These are phyloP conservation scores for Actinomortierella wolfii DNA, from an alignment of 371 early-diverging fungal species.

Conservation along the genomic window DNA sequence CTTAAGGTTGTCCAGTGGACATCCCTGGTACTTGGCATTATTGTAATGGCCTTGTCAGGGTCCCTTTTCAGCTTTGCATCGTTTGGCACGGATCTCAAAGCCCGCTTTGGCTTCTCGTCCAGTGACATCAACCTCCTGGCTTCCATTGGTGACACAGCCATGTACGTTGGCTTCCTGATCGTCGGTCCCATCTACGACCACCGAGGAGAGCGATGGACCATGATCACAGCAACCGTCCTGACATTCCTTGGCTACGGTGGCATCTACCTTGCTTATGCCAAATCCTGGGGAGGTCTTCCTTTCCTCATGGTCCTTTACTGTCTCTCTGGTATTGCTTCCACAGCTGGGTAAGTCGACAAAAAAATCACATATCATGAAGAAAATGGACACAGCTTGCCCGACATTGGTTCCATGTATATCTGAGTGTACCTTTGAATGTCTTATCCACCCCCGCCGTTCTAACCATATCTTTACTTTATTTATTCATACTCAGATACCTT, in stretches of 20 bases:
- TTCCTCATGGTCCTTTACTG: constrained; percentile 46
- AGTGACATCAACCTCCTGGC: constrained; percentile 41
- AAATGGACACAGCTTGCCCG: too few species aligned
- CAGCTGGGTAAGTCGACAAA: constrained; percentile 33
- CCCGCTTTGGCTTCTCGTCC: constrained; percentile 41
- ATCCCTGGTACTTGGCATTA: constrained; percentile 31
- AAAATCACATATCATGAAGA: too few species aligned
- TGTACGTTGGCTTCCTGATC: constrained; percentile 45
- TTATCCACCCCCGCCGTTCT: constrained; percentile 5
- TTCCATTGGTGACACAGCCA: constrained; percentile 42
- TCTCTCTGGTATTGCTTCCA: constrained; percentile 38
- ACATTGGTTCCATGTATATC: too few species aligned
- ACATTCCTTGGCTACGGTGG: constrained; percentile 43
- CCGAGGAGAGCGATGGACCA: constrained; percentile 41
- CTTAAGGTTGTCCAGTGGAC: constrained; percentile 18
- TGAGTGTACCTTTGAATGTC: too few species aligned
- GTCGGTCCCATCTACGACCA: constrained; percentile 45
- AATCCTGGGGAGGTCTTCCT: constrained; percentile 41
- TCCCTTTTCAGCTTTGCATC: constrained; percentile 44
- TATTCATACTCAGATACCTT: constrained; percentile 19
- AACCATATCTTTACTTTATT: not conserved
- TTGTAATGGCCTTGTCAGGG: constrained; percentile 43
- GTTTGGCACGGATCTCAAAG: constrained; percentile 39
- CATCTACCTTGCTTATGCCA: constrained; percentile 46
- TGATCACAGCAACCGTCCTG: constrained; percentile 30